Conservation (phyloP, 306 rosid species). For the Corylus americana region DNA sequence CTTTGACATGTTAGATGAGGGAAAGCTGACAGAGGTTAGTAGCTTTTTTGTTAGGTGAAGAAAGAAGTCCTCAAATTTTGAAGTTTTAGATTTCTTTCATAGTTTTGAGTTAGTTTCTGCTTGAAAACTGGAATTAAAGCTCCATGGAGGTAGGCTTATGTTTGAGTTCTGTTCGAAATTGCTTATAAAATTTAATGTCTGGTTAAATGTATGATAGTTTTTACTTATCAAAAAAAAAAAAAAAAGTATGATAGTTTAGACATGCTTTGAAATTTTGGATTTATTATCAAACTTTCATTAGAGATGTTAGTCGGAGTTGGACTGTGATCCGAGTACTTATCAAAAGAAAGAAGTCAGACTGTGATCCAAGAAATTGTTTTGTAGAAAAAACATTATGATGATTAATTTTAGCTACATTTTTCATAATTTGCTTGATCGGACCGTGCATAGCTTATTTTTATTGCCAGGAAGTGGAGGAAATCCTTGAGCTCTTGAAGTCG, state of each 20-base stretch:
- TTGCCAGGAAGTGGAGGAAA: constrained; percentile 92
- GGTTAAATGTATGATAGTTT: background rate
- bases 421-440: constrained; percentile 16
- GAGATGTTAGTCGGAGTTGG: constrained; percentile 11
- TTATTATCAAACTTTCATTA: constrained; percentile 2
- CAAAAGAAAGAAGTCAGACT: background rate
- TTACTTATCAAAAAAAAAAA: no score
- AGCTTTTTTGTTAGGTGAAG: constrained; percentile 30
- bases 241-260: background rate
- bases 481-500: constrained; percentile 93
- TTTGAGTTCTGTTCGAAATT: background rate
- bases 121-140: constrained; percentile 7
- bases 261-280: background rate
- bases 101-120: background rate
- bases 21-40: constrained; percentile 92
- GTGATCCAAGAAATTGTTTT: constrained; percentile 6
- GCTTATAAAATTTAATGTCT: no score
- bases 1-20: constrained; percentile 96
- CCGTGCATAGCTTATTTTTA: constrained; percentile 32
- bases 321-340: background rate
- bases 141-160: background rate
- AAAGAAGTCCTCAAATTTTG: constrained; percentile 25
- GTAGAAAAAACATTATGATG: constrained; percentile 10
- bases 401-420: background rate
- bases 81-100: constrained; percentile 10